Conservation (phyloP, 495 filamentous ascomycete species). For the Aspergillus kassunensis region DNA sequence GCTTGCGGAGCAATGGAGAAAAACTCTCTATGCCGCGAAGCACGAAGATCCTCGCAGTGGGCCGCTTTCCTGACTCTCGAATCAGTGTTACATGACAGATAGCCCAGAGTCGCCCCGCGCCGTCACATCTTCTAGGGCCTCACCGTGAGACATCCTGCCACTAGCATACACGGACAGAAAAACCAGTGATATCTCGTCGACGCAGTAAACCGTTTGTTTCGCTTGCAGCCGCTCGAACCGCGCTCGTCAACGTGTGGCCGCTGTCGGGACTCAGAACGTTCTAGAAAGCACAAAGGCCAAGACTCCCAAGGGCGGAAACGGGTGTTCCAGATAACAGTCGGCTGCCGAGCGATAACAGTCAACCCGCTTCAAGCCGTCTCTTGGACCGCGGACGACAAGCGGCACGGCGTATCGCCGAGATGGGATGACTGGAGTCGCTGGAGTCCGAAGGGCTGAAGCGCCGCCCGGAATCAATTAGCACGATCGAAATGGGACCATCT, state of each 20-base stretch:
- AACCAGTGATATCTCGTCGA: neutral
- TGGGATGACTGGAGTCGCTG: neutral
- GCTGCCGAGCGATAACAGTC: constrained; percentile 21
- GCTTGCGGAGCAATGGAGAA: neutral
- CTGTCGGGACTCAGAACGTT: constrained; percentile 20
- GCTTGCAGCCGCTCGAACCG: constrained; percentile 33
- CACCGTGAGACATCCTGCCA: neutral
- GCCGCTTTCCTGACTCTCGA: neutral
- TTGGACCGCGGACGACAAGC: constrained; percentile 4
- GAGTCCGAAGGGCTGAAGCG: neutral
- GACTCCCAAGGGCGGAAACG: constrained; percentile 31
- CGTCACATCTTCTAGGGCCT: neutral
- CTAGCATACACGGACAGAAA: neutral
- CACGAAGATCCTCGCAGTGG: neutral
- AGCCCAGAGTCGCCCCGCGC: neutral
- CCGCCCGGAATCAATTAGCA: neutral
- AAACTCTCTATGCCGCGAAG: neutral
- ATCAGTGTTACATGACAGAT: neutral
- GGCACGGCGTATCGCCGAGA: neutral
- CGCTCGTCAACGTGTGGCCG: constrained; percentile 34
- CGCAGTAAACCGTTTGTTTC: constrained; percentile 14
- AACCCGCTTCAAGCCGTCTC: constrained; percentile 22
- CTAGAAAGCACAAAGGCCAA: constrained; percentile 34
- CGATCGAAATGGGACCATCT: constrained; percentile 22
- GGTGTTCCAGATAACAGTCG: constrained; percentile 26